phyloP scores from a whole-genome alignment of 192 early-diverging fungal genomes.

The Obelidium mucronatum region DNA sequence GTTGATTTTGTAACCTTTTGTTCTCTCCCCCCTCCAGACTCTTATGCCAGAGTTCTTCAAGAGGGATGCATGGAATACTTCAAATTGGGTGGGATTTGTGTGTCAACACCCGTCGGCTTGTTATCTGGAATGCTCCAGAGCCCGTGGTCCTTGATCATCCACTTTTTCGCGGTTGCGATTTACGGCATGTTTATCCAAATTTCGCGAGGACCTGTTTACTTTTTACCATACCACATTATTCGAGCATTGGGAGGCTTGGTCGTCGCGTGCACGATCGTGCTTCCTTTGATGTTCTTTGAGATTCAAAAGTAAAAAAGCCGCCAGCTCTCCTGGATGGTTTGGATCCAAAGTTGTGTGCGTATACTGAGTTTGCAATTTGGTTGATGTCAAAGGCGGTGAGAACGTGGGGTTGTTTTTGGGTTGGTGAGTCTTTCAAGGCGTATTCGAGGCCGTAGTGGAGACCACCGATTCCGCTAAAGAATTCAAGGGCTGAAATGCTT shows the following conservation, averaged over 20 bases:
- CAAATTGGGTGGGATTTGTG: conserved; percentile 79
- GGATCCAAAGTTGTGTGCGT: conserved; percentile 52
- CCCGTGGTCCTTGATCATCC: conserved; percentile 79
- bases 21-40: conserved; percentile 53
- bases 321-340: too few species aligned
- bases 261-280: conserved; percentile 47
- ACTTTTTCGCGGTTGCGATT: conserved; percentile 93
- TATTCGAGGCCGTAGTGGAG: conserved; percentile 72
- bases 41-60: conserved; percentile 75
- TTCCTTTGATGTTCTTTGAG: conserved; percentile 47
- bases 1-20: neutral
- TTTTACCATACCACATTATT: conserved; percentile 38
- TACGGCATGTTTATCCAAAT: conserved; percentile 47
- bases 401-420: conserved; percentile 57
- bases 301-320: conserved; percentile 12
- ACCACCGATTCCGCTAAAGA: conserved; percentile 76
- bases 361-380: conserved; percentile 77
- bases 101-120: conserved; percentile 83
- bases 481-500: conserved; percentile 60
- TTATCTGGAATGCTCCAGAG: conserved; percentile 79
- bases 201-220: conserved; percentile 28
- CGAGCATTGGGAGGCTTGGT: conserved; percentile 43
- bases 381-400: conserved; percentile 94
- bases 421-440: conserved; percentile 58
- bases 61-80: conserved; percentile 92